Percentiles rank a stretch among this genome's conserved stretches.
Conservation (phyloP, 2,329 filamentous ascomycete genomes). For the Aureobasidium sp. region DNA sequence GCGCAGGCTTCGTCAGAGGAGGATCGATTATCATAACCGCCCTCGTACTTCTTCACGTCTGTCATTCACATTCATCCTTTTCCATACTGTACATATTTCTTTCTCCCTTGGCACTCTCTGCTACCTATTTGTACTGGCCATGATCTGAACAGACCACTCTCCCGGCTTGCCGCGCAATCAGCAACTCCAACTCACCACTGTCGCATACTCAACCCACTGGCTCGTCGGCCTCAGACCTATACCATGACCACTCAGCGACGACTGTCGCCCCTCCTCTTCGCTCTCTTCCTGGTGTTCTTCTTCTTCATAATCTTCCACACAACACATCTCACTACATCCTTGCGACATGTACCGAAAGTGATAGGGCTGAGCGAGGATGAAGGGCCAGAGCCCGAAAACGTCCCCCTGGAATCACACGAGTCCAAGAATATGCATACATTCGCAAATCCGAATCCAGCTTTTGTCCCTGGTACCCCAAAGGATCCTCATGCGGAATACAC, state of each 20-base stretch:
- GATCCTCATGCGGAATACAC: constrained; percentile 44
- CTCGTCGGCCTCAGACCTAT: not conserved
- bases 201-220: not conserved
- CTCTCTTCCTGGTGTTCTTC: constrained; percentile 23
- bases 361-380: constrained; percentile 33
- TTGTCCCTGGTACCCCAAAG: constrained; percentile 30
- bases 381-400: not conserved
- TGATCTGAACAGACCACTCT: not conserved
- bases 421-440: constrained; percentile 2
- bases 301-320: constrained; percentile 30
- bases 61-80: not conserved
- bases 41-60: not conserved
- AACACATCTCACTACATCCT: constrained; percentile 31
- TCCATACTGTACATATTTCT: not conserved
- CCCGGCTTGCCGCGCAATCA: not conserved
- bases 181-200: not conserved
- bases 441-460: constrained; percentile 15
- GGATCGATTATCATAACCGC: not conserved
- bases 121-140: not conserved
- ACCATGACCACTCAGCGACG: constrained; percentile 1
- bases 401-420: not conserved
- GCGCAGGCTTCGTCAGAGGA: constrained; percentile 3
- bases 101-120: not conserved
- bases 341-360: constrained; percentile 32
- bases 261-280: constrained; percentile 21